Evolutionary conservation across 176 grass and related monocot genomes (phyloP), one percentile per base, ranked within the genome.

Genomic region (Neostapfia colusana): DNA sequence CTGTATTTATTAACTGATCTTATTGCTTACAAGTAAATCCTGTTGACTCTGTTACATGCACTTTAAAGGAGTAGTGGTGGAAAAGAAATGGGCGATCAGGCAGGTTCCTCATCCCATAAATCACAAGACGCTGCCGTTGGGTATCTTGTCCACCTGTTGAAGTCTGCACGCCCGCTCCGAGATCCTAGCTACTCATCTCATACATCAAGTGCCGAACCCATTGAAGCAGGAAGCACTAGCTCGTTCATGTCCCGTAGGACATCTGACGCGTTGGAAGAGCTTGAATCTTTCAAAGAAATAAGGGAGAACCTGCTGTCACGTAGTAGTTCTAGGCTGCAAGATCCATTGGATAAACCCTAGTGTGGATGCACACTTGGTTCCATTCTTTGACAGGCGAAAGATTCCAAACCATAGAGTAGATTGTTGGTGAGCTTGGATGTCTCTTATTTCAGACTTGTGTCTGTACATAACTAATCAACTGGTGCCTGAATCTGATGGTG

Each of bases 61-160:
- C 48, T 84, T 81, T 77, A 70, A 82, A 94, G 95, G 82, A 94
- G 95, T 72, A 82, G 83, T 67, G 84, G 90, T 56, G 91, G 84
- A 40, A 98, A 82, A 82, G 89, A 95, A 60, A 45, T 38, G 7
- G 79, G 82, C 68, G 74, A 89, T 67, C 64, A 81, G 84, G 48
- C 74, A 36, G 65, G 83, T 20, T 86, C 82, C 1, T 87, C 89
- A 12, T 89, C 89, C 35, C 87, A 90, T 74, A 99, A 92, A 87
- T 99, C 92, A 43, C 96, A 89, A 85, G 87, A 95, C 39, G 96
- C 92, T 15, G 89, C 89, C 35, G 96, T 95, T 35, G 96, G 89
- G 46, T 79, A 73, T 77, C 89, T 99, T 80, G 85, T 99, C 70
- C 92, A 89, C 26, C 79, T 99, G 77, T 85, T 99, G 55, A 92